Base-by-base conservation (phyloP, 164 flowering plant species). In the Euptelea pleiosperma region DNA sequence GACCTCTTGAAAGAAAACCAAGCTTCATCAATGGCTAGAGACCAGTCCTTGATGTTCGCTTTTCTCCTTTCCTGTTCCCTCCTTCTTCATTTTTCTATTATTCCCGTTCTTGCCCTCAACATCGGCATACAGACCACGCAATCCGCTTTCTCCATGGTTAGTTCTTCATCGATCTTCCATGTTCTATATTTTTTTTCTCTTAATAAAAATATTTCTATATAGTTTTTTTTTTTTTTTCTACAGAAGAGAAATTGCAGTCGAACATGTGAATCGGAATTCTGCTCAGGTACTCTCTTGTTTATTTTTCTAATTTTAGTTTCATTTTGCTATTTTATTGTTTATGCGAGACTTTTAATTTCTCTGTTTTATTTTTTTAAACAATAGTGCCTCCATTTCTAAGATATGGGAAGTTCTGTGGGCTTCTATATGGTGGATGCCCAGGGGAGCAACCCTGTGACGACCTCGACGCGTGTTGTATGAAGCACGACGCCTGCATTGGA, bases 361-460 rank as follows among this genome's bases (percentile, higher is more conserved):
- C 8, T 6, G 36, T 7, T 37, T 29, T 41, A 28, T 1, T 26
- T 16, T 60, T 19, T 8, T 36, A 39, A 19, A 15, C 5, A 12
- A 45, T 49, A 91, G 98, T 86, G 65, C 86, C 98, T 48, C 98
- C 98, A 73, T 70, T 91, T 51, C 65, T 93, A 67, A 84, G 94
- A 71, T 93, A 93, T 69, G 99, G 98, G n/a, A 93, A 93, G 77
- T 93, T 90, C 45, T 93, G 98, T 65, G 98, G 98, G 19, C 79
- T 93, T 0, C 61, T 86, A 29, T 87, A 93, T 50, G 84, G 89
- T 59, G 98, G 98, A 12, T 93, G 98, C 57, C 94, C 90, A 0
- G 97, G 98, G 19, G 98, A 93, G 79, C 68, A 62, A 40, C 98
- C 98, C 0, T 93, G 98, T 43, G 98, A 93, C 61, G 90, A 82